phyloP scores from a whole-genome alignment of 148 eudicot species.

The Limonium bicolor region DNA sequence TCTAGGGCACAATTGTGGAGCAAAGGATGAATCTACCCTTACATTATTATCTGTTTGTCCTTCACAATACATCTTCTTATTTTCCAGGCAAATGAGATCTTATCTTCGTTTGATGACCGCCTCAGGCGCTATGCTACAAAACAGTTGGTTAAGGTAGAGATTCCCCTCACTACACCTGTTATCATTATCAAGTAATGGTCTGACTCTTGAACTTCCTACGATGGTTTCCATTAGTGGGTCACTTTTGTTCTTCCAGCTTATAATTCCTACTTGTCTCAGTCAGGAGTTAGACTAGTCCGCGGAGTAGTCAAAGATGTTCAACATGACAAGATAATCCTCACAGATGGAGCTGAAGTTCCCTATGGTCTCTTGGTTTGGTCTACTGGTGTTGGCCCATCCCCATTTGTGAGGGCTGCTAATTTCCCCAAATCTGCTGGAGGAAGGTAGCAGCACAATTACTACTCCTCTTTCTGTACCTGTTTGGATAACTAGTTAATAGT shows the following conservation, averaged over 20 bases:
- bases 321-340: slow-evolving; percentile 56
- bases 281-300: slow-evolving; percentile 91
- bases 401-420: slow-evolving; percentile 49
- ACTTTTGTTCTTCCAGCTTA: slow-evolving; percentile 1
- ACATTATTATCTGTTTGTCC: no score
- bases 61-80: neutral
- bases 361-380: slow-evolving; percentile 96
- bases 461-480: no score
- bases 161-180: neutral
- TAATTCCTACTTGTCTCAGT: slow-evolving; percentile 37
- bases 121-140: slow-evolving; percentile 68
- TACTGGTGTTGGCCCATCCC: slow-evolving; percentile 93
- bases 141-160: slow-evolving; percentile 56
- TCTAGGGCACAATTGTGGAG: no score
- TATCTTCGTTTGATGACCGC: slow-evolving; percentile 94
- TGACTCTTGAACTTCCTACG: neutral
- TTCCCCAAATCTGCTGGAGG: slow-evolving; percentile 84
- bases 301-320: slow-evolving; percentile 89
- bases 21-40: no score
- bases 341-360: slow-evolving; percentile 76
- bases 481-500: no score
- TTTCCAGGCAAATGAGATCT: slow-evolving; percentile 83
- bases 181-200: neutral
- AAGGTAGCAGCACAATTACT: slow-evolving; percentile 28
- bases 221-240: neutral